Conservation (phyloP, 257 asterid species). For the Pogostemon cablin region DNA sequence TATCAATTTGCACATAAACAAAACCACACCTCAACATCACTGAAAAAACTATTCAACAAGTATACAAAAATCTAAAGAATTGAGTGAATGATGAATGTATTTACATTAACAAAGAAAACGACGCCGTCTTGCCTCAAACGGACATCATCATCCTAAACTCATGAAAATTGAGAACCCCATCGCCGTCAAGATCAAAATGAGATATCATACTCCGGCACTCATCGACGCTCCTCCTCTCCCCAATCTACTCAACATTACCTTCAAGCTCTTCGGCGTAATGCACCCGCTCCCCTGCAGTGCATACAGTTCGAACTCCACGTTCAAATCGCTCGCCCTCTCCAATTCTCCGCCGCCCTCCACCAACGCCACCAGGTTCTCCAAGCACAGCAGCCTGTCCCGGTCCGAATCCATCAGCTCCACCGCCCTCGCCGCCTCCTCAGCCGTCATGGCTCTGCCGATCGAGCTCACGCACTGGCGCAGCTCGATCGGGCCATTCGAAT, state of each 20-base stretch:
- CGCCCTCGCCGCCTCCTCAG: slow-evolving; percentile 46
- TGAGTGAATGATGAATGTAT: no score
- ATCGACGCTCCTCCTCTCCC: slow-evolving; percentile 48
- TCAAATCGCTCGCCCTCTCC: slow-evolving; percentile 50
- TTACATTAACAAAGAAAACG: background rate
- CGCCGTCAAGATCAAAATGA: slow-evolving; percentile 62
- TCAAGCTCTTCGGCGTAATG: slow-evolving; percentile 64
- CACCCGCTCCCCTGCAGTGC: slow-evolving; percentile 55
- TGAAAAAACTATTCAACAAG: no score
- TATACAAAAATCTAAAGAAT: no score
- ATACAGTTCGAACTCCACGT: slow-evolving; percentile 65
- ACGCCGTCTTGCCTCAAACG: background rate
- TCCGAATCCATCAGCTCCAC: slow-evolving; percentile 48
- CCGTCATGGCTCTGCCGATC: slow-evolving; percentile 35
- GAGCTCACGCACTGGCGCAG: slow-evolving; percentile 39
- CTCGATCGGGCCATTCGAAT: slow-evolving; percentile 43
- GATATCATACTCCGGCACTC: slow-evolving; percentile 62
- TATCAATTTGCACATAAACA: no score
- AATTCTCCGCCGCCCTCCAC: slow-evolving; percentile 60
- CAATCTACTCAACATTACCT: slow-evolving; percentile 52
- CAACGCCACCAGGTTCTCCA: slow-evolving; percentile 57
- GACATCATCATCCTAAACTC: slow-evolving; percentile 77
- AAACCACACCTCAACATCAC: no score
- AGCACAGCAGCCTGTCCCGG: slow-evolving; percentile 56
- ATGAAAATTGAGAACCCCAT: slow-evolving; percentile 59